Evolutionary conservation across 2,329 filamentous ascomycete genomes (phyloP).

Genomic region (Sclerotinia borealis): DNA sequence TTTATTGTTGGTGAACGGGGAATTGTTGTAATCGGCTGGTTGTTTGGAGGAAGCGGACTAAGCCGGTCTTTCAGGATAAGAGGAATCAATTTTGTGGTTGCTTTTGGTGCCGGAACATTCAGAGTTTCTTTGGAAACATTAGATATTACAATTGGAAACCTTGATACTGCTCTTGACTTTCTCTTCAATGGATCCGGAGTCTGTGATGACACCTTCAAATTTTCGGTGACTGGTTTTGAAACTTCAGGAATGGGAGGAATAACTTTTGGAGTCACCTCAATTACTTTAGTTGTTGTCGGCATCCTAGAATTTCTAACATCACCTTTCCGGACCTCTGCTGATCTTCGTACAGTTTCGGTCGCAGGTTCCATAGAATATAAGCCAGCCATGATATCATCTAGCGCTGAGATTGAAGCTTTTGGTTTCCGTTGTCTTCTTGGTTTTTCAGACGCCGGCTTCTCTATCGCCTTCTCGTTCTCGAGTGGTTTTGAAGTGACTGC

Average conservation of each 20-base stretch:
- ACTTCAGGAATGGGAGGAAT: not conserved
- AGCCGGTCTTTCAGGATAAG: not conserved
- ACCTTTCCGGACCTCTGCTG: not conserved
- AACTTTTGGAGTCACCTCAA: not conserved
- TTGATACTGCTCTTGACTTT: not conserved
- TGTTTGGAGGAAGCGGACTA: not conserved
- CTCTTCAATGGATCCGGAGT: not conserved
- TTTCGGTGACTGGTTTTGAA: not conserved
- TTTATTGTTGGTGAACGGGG: not conserved
- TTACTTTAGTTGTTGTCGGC: not conserved
- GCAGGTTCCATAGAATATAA: not conserved
- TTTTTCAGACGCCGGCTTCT: not conserved
- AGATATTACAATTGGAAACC: not conserved
- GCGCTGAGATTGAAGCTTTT: not conserved
- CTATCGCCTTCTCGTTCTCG: not conserved
- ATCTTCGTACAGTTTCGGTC: not conserved
- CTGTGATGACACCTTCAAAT: not conserved
- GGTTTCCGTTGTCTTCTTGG: not conserved
- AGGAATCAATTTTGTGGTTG: not conserved
- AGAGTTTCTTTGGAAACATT: not conserved
- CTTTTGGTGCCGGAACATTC: not conserved
- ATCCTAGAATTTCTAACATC: not conserved
- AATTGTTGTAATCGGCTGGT: not conserved
- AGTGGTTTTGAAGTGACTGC: not conserved
- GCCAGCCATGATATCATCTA: slow-evolving; percentile 14